Evolutionary conservation across 2,329 filamentous ascomycete species (phyloP), one percentile per base, ranked within the genome.

Genomic region (Cladosporium sp.): DNA sequence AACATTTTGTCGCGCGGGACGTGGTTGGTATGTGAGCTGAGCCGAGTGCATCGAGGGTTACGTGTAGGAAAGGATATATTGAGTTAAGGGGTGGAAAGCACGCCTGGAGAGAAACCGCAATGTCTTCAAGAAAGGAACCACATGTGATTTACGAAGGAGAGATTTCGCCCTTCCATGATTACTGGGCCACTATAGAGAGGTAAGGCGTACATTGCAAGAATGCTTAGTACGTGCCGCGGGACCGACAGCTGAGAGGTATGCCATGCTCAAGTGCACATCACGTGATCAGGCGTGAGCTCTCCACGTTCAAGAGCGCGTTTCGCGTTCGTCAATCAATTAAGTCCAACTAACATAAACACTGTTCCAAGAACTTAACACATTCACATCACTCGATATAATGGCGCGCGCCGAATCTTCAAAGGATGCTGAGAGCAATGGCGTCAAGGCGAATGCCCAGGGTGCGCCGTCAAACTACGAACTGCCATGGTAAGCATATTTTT

Each of bases 391-490:
- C 14, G 30, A n/a, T 11, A 24, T 10, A 55, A 84, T 84, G 82
- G 79, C 79, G 26, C 76, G 78, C 73, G 81, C 81, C 69, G 82
- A 83, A 67, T 84, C 82, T 51, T 84, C 81, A n/a, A 81, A 81
- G 73, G 77, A 79, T 36, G 81, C 79, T 26, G 73, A 76, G 62
- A 76, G 75, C 71, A 82, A 82, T 65, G 79, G 80, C 68, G 72
- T 79, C 66, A 80, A 80, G 68, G 72, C 78, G 5, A 78, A 79
- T 36, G 74, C 77, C 38, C 78, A 71, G 68, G 77, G 77, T 38
- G 73, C 78, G 4, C 74, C 79, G 3, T 74, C 80, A n/a, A 81
- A 80, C 71, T 93, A 93, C 73, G 92, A 95, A 78, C 82, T 95
- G 65, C 92, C 92, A 80, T 95, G 91, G 91, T 92, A 82, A 67